phyloP scores from a whole-genome alignment of 768 basidiomycete genomes.

The Auricularia sp. region DNA sequence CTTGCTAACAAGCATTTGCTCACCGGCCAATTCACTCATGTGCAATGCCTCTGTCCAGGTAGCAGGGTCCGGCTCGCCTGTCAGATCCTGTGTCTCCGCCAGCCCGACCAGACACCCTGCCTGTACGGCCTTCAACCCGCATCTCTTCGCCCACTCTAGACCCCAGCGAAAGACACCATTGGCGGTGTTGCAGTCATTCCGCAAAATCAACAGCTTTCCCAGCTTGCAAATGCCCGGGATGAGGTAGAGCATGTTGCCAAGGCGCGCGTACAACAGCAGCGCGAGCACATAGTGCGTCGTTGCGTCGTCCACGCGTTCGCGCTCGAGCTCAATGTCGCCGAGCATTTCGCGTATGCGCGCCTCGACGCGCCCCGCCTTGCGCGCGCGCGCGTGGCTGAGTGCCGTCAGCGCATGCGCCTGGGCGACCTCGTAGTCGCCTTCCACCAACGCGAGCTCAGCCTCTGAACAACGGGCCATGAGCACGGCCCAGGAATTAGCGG shows the following conservation, averaged over 20 bases:
- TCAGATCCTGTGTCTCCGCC: neutral
- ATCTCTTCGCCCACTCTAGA: neutral
- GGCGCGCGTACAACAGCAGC: neutral
- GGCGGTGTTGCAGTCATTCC: neutral
- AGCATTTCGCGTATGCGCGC: neutral
- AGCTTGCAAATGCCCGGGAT: neutral
- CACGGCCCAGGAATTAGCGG: neutral
- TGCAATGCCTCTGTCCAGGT: too few species aligned
- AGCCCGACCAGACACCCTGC: neutral
- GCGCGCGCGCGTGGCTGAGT: neutral
- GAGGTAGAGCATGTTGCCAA: neutral
- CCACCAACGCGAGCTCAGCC: neutral
- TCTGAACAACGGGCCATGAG: neutral
- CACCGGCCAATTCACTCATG: too few species aligned
- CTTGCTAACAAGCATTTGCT: too few species aligned
- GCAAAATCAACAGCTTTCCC: neutral
- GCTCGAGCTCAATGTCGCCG: neutral
- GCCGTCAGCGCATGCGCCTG: neutral
- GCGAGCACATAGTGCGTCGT: neutral
- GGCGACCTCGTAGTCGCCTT: neutral
- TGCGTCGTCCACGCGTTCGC: neutral
- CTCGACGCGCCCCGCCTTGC: neutral
- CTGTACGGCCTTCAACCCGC: neutral
- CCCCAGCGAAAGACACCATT: neutral
- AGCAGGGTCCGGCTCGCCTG: too few species aligned